Base-by-base conservation (phyloP, 805 yeast genomes). In the Alloascoidea africana region DNA sequence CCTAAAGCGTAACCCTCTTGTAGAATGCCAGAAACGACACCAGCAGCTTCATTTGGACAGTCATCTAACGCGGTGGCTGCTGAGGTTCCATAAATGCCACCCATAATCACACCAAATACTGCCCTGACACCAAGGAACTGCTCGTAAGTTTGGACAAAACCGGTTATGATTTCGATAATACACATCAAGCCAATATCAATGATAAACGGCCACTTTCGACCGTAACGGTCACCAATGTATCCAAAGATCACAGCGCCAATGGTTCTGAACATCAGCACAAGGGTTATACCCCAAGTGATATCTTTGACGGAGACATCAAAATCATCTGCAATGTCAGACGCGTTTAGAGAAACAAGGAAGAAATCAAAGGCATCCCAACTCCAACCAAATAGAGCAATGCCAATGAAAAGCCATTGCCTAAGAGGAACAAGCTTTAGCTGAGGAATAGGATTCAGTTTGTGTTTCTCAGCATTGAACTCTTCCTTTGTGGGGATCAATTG, bases 1-100 rank as follows among this genome's bases (percentile, higher is more conserved):
- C 86, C 87, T 44, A 77, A 62, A 6, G 79, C 77, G 45, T 78
- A 84, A 42, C 94, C 94, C 53, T 82, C 80, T 56, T 82, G 94
- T 51, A 84, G 70, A 33, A 81, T 53, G 36, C 86, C 86, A 14
- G 77, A 69, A 17, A 79, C 51, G 34, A 75, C 55, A 32, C 81
- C 79, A 46, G 80, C 65, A 11, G 83, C 72, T 18, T 56, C 60
- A 2, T 51, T 52, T 1, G 84, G 84, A 36, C 73, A 65, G 47
- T 76, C 80, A 45, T 76, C 82, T 18, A 79, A 61, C 4, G 84
- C 75, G 3, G 76, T 71, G 5, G 80, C 78, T 16, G 77, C 68
- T 23, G 76, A 69, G 41, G 73, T 67, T 27, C 82, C 83, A 49
- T 66, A 78, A 38, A 75, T 58, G 37, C 84, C 84, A 32, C 85